A percentile compares a stretch with the other conserved stretches of the same genome.
phyloP scores from a whole-genome alignment of 805 yeast species.

The Ogataea nitratoaversa region DNA sequence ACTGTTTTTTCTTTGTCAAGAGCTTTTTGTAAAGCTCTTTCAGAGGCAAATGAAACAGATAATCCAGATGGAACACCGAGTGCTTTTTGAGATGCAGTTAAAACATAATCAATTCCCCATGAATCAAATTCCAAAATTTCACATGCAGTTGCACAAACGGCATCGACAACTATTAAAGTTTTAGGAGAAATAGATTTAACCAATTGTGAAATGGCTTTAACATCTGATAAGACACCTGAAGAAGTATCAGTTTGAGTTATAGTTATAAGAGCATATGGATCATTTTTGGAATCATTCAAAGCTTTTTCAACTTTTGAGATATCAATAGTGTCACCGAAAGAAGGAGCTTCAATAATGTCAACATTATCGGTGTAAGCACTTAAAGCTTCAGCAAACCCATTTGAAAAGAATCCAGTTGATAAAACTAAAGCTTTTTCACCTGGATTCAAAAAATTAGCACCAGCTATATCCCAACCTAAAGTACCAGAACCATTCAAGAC shows the following conservation, averaged over 20 bases:
- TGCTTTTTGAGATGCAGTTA: conserved; percentile 95
- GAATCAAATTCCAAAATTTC: conserved; percentile 80
- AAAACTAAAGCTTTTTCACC: conserved; percentile 76
- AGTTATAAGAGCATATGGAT: conserved; percentile 61
- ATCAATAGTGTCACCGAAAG: conserved; percentile 66
- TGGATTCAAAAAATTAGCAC: conserved; percentile 62
- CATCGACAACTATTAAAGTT: conserved; percentile 82
- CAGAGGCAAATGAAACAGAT: conserved; percentile 69
- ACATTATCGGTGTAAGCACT: conserved; percentile 71
- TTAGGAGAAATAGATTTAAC: conserved; percentile 69
- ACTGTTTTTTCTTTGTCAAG: conserved; percentile 42
- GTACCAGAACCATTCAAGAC: conserved; percentile 91
- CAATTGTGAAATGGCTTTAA: conserved; percentile 55
- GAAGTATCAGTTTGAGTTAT: conserved; percentile 96
- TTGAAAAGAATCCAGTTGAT: conserved; percentile 88
- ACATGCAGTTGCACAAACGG: conserved; percentile 91
- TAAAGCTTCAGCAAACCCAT: conserved; percentile 74
- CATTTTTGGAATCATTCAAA: conserved; percentile 38
- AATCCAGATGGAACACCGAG: conserved; percentile 93
- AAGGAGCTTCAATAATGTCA: conserved; percentile 62
- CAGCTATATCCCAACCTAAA: conserved; percentile 90
- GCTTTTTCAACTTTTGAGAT: conserved; percentile 50
- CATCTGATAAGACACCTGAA: conserved; percentile 82
- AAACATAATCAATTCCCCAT: conserved; percentile 86
- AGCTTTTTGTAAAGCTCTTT: conserved; percentile 66